A percentile compares a stretch with the other conserved stretches of the same genome.
phyloP scores from a whole-genome alignment of 257 asterid species.

The Schizonepeta tenuifolia region DNA sequence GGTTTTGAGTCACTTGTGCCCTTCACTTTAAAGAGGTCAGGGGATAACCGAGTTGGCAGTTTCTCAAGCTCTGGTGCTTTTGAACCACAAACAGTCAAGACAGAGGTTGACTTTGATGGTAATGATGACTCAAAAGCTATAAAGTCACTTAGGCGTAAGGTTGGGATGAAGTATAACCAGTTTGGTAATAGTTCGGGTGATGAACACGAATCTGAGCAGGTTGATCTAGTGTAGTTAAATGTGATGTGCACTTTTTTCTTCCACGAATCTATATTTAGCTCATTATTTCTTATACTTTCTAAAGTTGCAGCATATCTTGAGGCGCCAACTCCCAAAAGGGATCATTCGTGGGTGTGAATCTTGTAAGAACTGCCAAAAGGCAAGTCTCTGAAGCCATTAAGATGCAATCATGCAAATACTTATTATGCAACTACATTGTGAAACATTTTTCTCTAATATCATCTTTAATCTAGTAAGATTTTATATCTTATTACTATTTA shows the following conservation, averaged over 20 bases:
- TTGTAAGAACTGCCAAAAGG: constrained; percentile 89
- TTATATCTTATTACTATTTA: not conserved
- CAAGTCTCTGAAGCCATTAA: constrained; percentile 33
- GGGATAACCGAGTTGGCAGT: constrained; percentile 41
- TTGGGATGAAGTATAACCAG: constrained; percentile 57
- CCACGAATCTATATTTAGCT: constrained; percentile 25
- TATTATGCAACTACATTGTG: constrained; percentile 3
- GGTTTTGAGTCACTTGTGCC: constrained; percentile 91
- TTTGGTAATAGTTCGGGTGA: constrained; percentile 63
- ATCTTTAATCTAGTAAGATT: constrained; percentile 8
- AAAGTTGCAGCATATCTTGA: constrained; percentile 47
- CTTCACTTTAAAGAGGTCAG: constrained; percentile 64
- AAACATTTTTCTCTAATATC: not conserved
- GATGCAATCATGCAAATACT: constrained; percentile 10
- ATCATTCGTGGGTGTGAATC: constrained; percentile 85
- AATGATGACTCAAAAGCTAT: constrained; percentile 48
- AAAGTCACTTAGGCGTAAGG: constrained; percentile 59
- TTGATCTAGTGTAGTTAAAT: constrained; percentile 31
- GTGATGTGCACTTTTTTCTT: constrained; percentile 17
- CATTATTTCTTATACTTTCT: constrained; percentile 20
- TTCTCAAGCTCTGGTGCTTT: constrained; percentile 46
- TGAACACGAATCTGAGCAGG: constrained; percentile 76
- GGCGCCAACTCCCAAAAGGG: constrained; percentile 73
- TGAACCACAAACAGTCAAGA: constrained; percentile 38
- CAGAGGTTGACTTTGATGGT: constrained; percentile 49